phyloP scores from a whole-genome alignment of 768 basidiomycete species.

The Galerina marginata region DNA sequence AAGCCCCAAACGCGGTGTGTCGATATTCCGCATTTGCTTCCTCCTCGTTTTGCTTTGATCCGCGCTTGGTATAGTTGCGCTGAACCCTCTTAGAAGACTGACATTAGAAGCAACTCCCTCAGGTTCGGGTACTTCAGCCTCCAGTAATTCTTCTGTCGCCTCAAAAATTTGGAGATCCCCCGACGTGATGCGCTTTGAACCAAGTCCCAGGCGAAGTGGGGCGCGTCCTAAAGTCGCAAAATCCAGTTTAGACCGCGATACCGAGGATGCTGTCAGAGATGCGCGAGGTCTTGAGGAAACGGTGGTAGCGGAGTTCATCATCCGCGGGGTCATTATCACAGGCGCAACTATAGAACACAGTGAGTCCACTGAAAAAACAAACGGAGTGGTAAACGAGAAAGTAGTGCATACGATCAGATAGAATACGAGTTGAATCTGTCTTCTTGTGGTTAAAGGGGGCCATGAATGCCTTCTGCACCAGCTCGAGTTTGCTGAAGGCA shows the following conservation, averaged over 20 bases:
- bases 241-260: constrained; percentile 54
- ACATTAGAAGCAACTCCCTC: constrained; percentile 74
- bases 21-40: constrained; percentile 80
- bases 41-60: constrained; percentile 78
- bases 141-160: constrained; percentile 78
- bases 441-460: constrained; percentile 75
- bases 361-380: constrained; percentile 6
- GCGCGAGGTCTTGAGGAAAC: constrained; percentile 56
- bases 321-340: constrained; percentile 87
- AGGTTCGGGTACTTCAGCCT: constrained; percentile 73
- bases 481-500: constrained; percentile 55
- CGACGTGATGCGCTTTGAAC: constrained; percentile 73
- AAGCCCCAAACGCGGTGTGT: constrained; percentile 75
- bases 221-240: constrained; percentile 84
- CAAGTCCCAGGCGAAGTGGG: constrained; percentile 70
- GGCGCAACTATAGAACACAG: constrained; percentile 66
- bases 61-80: constrained; percentile 92
- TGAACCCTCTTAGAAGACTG: constrained; percentile 88
- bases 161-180: constrained; percentile 86
- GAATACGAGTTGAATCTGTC: constrained; percentile 71
- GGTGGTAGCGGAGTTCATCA: constrained; percentile 76
- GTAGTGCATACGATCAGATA: constrained; percentile 69
- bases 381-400: constrained; percentile 2
- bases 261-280: constrained; percentile 36
- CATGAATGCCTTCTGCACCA: constrained; percentile 73